These are phyloP conservation scores for Pterulicium gracile DNA, from an alignment of 1,284 basidiomycete species.

Conservation along the genomic window DNA sequence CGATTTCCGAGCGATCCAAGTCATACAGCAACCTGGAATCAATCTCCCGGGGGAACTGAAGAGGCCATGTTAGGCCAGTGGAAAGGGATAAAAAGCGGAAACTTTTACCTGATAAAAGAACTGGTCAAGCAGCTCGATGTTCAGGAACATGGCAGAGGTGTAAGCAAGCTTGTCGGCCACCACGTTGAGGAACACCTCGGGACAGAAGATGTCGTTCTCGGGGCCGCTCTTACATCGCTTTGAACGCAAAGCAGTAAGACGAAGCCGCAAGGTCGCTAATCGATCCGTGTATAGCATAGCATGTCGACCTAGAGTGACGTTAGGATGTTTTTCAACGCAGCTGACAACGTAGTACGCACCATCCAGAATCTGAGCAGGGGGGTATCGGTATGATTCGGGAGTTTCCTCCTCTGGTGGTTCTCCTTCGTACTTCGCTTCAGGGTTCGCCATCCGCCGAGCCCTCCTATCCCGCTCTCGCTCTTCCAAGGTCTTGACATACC, in stretches of 20 bases:
- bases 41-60: slow-evolving; percentile 91
- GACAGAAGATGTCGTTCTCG: slow-evolving; percentile 82
- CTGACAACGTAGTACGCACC: slow-evolving; percentile 46
- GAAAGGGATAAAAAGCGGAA: slow-evolving; percentile 4
- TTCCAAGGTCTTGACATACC: slow-evolving; percentile 79
- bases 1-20: slow-evolving; percentile 77
- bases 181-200: slow-evolving; percentile 93
- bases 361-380: slow-evolving; percentile 82
- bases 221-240: slow-evolving; percentile 84
- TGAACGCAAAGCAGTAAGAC: slow-evolving; percentile 76
- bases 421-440: slow-evolving; percentile 23
- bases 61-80: neutral
- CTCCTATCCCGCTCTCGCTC: slow-evolving; percentile 69
- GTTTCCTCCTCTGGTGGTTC: slow-evolving; percentile 31
- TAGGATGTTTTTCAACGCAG: slow-evolving; percentile 7
- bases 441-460: slow-evolving; percentile 35
- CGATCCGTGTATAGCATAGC: slow-evolving; percentile 84
- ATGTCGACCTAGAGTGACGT: slow-evolving; percentile 60
- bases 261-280: slow-evolving; percentile 73
- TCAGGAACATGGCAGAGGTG: slow-evolving; percentile 97
- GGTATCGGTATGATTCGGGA: slow-evolving; percentile 78
- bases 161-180: slow-evolving; percentile 96
- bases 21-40: slow-evolving; percentile 92
- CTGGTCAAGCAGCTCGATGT: slow-evolving; percentile 92
- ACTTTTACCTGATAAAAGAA: slow-evolving; percentile 91